Base-by-base conservation (phyloP, 1,284 basidiomycete species). In the Anthracocystis walkeri region DNA sequence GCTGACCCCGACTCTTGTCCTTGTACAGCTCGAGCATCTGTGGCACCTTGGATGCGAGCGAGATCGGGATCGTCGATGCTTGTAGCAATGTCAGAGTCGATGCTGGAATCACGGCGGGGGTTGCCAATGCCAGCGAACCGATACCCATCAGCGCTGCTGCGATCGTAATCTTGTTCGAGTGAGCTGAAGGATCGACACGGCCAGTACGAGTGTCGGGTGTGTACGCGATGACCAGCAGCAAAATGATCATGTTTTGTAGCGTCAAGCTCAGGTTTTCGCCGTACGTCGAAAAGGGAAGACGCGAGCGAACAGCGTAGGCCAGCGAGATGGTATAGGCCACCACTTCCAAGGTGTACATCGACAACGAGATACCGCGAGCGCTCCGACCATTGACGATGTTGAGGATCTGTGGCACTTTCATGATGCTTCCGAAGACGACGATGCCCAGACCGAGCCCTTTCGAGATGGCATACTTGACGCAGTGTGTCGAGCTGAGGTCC, bases 391-490 rank as follows among this genome's bases (percentile, higher is more conserved):
- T 78, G 7, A 88, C 77, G 60, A 89, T 88, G 83, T 88, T 89
- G 80, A 88, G 78, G 59, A 89, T 89, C 84, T 98, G 96, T 4
- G 96, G 96, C 14, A 98, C 89, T 87, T 98, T 98, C 90, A 98
- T 93, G 70, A 98, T 93, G 27, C 92, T 91, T 2, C 95, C 95
- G 55, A 95, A 96, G 1, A 93, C 87, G 44, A 98, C 94, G 71
- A 99, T 95, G 0, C 92, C 95, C 29, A 98, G 87, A 0, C 96
- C 96, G 8, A 99, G 88, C 0, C 91, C 93, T 84, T 98, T 99
- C 3, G 95, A 97, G 58, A 97, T 86, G 2, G 93, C 90, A 84
- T 94, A 93, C 85, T 94, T 94, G 84, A 99, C 88, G 85, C 96
- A 99, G 67, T 91, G 88, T 8, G 90, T 87, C 84, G 96, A 91